Percentiles rank a stretch among this genome's conserved stretches.
These are phyloP conservation scores for Metschnikowia drakensbergensis DNA, from an alignment of 805 yeast species.

Conservation along the genomic window DNA sequence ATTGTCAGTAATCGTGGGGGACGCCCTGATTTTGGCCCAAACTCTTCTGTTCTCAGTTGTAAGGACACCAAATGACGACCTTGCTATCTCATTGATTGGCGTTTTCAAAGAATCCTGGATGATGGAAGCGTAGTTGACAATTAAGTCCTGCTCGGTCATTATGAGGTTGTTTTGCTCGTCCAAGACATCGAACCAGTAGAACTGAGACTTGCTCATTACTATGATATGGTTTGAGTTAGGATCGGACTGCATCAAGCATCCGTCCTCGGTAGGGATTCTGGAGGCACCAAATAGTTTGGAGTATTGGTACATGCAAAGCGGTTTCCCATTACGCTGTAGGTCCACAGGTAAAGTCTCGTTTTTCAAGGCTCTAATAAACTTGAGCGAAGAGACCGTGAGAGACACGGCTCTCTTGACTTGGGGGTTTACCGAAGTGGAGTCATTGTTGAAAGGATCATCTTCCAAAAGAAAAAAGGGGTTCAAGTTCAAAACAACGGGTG, in stretches of 20 bases:
- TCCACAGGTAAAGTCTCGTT: conserved; percentile 73
- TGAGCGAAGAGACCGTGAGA: conserved; percentile 68
- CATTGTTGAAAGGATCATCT: conserved; percentile 81
- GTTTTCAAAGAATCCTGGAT: conserved; percentile 64
- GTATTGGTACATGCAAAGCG: conserved; percentile 90
- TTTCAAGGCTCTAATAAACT: conserved; percentile 77
- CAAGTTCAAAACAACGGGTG: conserved; percentile 85
- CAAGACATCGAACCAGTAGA: conserved; percentile 92
- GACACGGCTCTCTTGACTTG: conserved; percentile 82
- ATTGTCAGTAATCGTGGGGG: conserved; percentile 38
- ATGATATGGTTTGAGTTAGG: conserved; percentile 72
- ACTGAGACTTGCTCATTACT: conserved; percentile 79
- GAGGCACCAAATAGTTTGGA: conserved; percentile 82
- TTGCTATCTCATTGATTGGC: conserved; percentile 56
- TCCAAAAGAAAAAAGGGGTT: conserved; percentile 88
- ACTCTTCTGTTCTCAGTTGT: conserved; percentile 86
- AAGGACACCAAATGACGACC: conserved; percentile 80
- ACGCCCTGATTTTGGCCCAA: conserved; percentile 76
- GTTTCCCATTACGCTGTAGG: conserved; percentile 52
- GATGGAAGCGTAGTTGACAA: conserved; percentile 69
- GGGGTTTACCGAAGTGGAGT: conserved; percentile 39
- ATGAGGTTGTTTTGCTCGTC: conserved; percentile 69
- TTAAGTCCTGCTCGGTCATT: conserved; percentile 70
- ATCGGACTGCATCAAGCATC: conserved; percentile 85
- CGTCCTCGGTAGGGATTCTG: conserved; percentile 73